Conservation (phyloP, 306 rosid genomes). For the Dalbergia cochinchinensis region DNA sequence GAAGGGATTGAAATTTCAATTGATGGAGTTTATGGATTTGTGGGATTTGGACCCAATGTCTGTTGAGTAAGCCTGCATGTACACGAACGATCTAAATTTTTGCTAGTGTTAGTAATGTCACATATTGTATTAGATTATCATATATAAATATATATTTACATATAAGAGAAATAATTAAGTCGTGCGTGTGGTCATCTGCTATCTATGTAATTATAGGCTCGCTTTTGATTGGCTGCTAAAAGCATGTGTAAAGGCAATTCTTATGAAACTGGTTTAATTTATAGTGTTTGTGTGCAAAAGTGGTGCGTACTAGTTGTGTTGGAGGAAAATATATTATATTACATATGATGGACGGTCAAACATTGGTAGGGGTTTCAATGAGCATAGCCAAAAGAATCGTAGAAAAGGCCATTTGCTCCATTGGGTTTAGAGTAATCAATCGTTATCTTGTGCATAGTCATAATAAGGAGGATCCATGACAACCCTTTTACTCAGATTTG, state of each 20-base stretch:
- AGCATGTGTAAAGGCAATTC: conserved; percentile 39
- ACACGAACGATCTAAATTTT: conserved; percentile 36
- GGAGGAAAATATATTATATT: background rate
- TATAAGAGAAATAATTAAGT: conserved; percentile 17
- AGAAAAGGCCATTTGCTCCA: conserved; percentile 36
- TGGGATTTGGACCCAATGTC: conserved; percentile 91
- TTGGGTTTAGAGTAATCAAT: background rate
- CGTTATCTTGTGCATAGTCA: conserved; percentile 34
- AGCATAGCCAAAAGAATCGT: conserved; percentile 57
- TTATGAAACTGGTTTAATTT: conserved; percentile 33
- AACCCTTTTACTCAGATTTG: conserved; percentile 53
- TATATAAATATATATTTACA: conserved; percentile 10
- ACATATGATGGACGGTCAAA: conserved; percentile 47
- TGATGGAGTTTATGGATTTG: conserved; percentile 87
- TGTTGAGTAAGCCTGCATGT: conserved; percentile 58
- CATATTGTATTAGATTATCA: conserved; percentile 37
- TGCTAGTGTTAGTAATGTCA: conserved; percentile 41
- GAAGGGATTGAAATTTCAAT: conserved; percentile 91
- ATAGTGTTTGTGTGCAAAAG: conserved; percentile 31
- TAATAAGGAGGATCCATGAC: conserved; percentile 58
- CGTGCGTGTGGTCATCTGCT: conserved; percentile 31
- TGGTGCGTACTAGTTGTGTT: conserved; percentile 6
- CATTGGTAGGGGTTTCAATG: conserved; percentile 39
- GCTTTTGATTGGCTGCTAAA: conserved; percentile 43
- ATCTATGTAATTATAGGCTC: conserved; percentile 22